Base-by-base conservation (phyloP, 106 monocot species). In the Allium cepa region DNA sequence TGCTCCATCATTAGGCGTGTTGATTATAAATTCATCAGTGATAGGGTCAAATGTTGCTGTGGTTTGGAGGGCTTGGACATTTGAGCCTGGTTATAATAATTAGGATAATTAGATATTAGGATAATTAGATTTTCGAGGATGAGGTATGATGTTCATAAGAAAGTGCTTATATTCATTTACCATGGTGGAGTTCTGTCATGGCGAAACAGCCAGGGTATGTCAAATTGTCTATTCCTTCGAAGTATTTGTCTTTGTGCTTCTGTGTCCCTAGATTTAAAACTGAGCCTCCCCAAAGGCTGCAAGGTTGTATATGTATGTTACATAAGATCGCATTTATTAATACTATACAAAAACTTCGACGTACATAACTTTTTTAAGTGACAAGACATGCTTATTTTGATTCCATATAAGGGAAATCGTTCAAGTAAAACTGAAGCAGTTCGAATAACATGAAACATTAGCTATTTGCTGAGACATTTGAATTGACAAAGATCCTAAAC, bases 121-220 rank as follows among this genome's bases (percentile, higher is more conserved):
- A 14, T 62, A 17, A 63, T 36, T 45, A 7, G 15, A 64, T 17
- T 4, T 55, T 36, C 8, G 27, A 36, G 36, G 36, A 36, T 5
- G 36, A 36, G 36, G 36, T 36, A 36, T 36, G 36, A 36, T 36
- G 3, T 36, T 36, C 36, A 36, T 36, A 36, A 36, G 36, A 36
- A 36, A 36, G 36, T 4, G 36, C 36, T 36, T 36, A 36, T 36
- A 36, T 36, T 36, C 36, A 36, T 75, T 88, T 46, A 91, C 95
- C 97, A 69, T 99, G 97, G 76, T 92, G 87, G 16, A 99, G 97
- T 66, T 99, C 97, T 61, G 97, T 99, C 97, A 99, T 99, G 55
- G 97, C 97, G 77, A 99, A 99, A 71, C 92, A 99, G 10, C 97
- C 97, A 46, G 90, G 84, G 72, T 87, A 92, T 10, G 92, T 92